Evolutionary conservation across 2,329 filamentous ascomycete genomes (phyloP).

Genomic region (Drechslerella stenobrocha): DNA sequence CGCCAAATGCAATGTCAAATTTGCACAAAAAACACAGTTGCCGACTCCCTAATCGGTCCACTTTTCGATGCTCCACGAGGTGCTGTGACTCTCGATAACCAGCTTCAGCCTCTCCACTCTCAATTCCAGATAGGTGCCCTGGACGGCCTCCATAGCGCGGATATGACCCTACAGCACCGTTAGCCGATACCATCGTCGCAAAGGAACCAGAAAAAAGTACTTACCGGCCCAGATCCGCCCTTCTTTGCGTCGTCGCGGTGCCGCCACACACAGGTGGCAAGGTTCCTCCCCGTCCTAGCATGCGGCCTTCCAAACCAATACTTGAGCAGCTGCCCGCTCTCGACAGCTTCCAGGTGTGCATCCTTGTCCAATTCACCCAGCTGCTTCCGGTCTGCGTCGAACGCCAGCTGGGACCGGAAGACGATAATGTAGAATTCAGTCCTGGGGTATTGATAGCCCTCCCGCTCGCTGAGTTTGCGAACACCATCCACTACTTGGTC

Average conservation of each 20-base stretch:
- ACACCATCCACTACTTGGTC: conserved; percentile 65
- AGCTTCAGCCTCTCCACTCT: conserved; percentile 71
- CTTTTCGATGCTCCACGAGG: conserved; percentile 66
- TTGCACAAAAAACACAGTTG: conserved; percentile 3
- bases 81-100: conserved; percentile 67
- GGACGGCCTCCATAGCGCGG: conserved; percentile 68
- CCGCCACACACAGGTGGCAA: conserved; percentile 77
- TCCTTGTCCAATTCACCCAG: conserved; percentile 74
- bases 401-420: conserved; percentile 74
- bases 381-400: conserved; percentile 67
- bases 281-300: conserved; percentile 66
- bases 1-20: conserved; percentile 22
- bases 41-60: conserved; percentile 57
- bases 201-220: conserved; percentile 55
- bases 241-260: conserved; percentile 64
- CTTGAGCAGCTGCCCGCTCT: conserved; percentile 80
- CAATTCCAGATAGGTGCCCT: conserved; percentile 63
- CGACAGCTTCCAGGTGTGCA: conserved; percentile 77
- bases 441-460: conserved; percentile 57
- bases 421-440: conserved; percentile 75
- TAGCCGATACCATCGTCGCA: conserved; percentile 9
- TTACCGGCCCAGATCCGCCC: conserved; percentile 65
- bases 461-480: conserved; percentile 58
- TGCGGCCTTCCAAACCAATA: conserved; percentile 88
- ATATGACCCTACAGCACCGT: conserved; percentile 41